Evolutionary conservation across 805 yeast genomes (phyloP), one percentile per base, ranked within the genome.

Genomic region (Cyberlindnera lachancei): DNA sequence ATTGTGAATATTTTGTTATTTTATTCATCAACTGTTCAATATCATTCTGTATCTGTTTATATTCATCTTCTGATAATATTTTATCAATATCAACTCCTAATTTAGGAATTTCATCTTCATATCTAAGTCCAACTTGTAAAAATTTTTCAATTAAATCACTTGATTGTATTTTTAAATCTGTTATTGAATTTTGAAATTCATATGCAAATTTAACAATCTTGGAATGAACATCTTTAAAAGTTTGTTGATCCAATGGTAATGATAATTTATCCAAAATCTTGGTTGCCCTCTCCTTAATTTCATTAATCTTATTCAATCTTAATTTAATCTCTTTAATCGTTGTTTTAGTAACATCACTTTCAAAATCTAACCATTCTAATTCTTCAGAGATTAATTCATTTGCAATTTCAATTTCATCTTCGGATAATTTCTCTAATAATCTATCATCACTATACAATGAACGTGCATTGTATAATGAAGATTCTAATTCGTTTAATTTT

Each of bases 281-380:
- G 22, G 63, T 61, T 15, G 70, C 50, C 30, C 54, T 58, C 13
- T 42, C 43, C 27, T 50, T 53, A 15, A 56, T 40, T 1, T 36
- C 41, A 7, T 53, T 41, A 4, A 63, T 39, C 9, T 36, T 38
- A 1, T 38, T 31, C 6, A 50, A 42, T 44, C 53, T 68, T 4
- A 50, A 48, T 15, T 55, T 52, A 17, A 75, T 52, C 3, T 60
- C 69, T 15, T 59, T 50, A 10, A 57, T 29, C 1, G 54, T 41
- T 2, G 82, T 70, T 15, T 59, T 63, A n/a, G n/a, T n/a, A n/a
- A n/a, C n/a, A 33, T 71, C 81, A 23, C 84, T 67, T 13, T 75
- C 86, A 45, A 71, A 74, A 30, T 85, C 94, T 23, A 86, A 59
- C 95, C 95, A 85, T 37, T 80, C 90, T 28, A 82, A 58, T 17